A percentile compares a stretch with the other conserved stretches of the same genome.
phyloP scores from a whole-genome alignment of 441 rosid species.

The Rhodomyrtus psidioides region DNA sequence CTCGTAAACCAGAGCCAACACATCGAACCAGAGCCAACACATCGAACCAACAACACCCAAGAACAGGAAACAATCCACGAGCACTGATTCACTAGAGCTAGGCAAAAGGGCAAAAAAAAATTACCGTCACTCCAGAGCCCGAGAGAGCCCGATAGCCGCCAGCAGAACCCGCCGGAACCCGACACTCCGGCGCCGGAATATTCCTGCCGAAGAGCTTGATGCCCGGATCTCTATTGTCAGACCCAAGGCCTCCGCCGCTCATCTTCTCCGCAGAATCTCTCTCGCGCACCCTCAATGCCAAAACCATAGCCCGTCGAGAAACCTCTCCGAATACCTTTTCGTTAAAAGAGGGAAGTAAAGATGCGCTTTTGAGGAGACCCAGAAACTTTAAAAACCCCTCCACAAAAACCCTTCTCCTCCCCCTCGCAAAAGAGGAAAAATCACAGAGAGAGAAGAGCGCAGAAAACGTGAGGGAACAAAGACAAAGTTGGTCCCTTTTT shows the following conservation, averaged over 20 bases:
- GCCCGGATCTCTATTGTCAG: slow-evolving; percentile 35
- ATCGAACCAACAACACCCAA: background rate
- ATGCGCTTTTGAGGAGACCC: slow-evolving; percentile 3
- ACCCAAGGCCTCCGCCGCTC: slow-evolving; percentile 15
- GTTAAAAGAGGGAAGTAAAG: background rate
- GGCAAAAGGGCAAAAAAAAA: background rate
- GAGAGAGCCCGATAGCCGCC: background rate
- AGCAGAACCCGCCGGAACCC: slow-evolving; percentile 22
- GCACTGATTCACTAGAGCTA: background rate
- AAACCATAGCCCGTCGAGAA: slow-evolving; percentile 17
- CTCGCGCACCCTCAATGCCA: slow-evolving; percentile 6
- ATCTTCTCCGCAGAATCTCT: slow-evolving; percentile 4
- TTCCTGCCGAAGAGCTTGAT: slow-evolving; percentile 66
- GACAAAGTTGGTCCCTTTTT: background rate
- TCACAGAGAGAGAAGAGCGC: slow-evolving; percentile 26
- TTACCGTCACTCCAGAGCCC: background rate
- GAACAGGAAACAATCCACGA: background rate
- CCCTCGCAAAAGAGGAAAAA: background rate
- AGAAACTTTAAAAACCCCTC: background rate
- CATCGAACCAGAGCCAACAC: no score
- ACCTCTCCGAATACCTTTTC: background rate
- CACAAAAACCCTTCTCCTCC: background rate
- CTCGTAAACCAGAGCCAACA: background rate
- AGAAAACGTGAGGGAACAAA: slow-evolving; percentile 42
- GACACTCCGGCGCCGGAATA: slow-evolving; percentile 40